These are phyloP conservation scores for Fusarium nanum DNA, from an alignment of 2,329 filamentous ascomycete genomes.

Conservation along the genomic window DNA sequence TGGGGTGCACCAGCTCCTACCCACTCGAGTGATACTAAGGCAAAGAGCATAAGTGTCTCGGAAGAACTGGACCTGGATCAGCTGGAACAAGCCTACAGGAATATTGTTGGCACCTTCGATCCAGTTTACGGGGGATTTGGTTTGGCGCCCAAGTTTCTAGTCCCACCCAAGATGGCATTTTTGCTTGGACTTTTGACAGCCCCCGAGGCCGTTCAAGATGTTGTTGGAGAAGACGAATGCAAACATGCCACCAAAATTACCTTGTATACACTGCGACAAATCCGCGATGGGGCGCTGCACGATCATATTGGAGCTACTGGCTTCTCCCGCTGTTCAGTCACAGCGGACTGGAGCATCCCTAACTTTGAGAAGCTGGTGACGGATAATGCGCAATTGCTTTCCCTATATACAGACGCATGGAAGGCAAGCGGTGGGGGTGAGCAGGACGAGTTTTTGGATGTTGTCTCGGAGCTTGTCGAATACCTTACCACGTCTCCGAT, in stretches of 20 bases:
- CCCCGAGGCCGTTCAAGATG: constrained; percentile 78
- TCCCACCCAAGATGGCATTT: constrained; percentile 85
- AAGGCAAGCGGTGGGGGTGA: constrained; percentile 63
- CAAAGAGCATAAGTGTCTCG: constrained; percentile 53
- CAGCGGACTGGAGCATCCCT: constrained; percentile 90
- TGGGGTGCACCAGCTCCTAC: constrained; percentile 49
- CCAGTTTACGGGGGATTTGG: constrained; percentile 83
- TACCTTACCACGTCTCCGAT: constrained; percentile 83
- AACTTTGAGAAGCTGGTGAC: constrained; percentile 98
- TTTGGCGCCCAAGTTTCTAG: constrained; percentile 87
- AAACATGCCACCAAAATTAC: constrained; percentile 81
- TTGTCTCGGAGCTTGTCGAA: constrained; percentile 84
- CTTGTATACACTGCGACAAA: constrained; percentile 80
- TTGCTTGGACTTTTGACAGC: constrained; percentile 80
- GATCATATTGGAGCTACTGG: constrained; percentile 67
- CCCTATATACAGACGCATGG: constrained; percentile 89
- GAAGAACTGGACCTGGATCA: constrained; percentile 89
- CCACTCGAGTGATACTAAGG: constrained; percentile 35
- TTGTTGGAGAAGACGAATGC: constrained; percentile 87
- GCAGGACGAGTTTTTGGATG: constrained; percentile 78
- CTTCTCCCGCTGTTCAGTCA: constrained; percentile 84
- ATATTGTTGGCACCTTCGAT: constrained; percentile 86
- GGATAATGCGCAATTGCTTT: constrained; percentile 88
- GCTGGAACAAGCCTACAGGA: constrained; percentile 86
- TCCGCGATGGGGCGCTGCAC: constrained; percentile 67